phyloP scores from a whole-genome alignment of 371 early-diverging fungal species.

The Blakeslea trispora region DNA sequence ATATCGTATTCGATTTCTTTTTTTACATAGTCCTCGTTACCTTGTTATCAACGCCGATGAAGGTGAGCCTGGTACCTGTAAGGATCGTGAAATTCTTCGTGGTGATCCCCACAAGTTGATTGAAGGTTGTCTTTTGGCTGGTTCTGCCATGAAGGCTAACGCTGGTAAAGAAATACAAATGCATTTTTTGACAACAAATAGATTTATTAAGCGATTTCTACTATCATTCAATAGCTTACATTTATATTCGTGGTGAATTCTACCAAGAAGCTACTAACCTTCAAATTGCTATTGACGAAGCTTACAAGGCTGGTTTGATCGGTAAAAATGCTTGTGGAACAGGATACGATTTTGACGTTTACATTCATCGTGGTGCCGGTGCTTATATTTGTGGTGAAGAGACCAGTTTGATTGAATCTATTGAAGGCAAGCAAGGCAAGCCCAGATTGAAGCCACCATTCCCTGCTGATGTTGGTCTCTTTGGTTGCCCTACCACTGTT shows the following conservation, averaged over 20 bases:
- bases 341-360: slow-evolving; percentile 96
- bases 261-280: slow-evolving; percentile 94
- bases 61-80: slow-evolving; percentile 99
- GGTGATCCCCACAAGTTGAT: slow-evolving; percentile 97
- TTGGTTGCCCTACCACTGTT: slow-evolving; percentile 98
- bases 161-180: slow-evolving; percentile 59
- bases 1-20: not conserved
- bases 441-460: slow-evolving; percentile 98
- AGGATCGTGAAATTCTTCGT: slow-evolving; percentile 98
- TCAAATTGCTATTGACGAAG: slow-evolving; percentile 95
- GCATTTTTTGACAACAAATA: not conserved
- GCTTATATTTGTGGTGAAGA: slow-evolving; percentile 99
- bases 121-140: slow-evolving; percentile 96
- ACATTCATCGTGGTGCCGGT: slow-evolving; percentile 96
- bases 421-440: slow-evolving; percentile 98
- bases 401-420: slow-evolving; percentile 95
- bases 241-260: slow-evolving; percentile 98
- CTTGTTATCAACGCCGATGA: slow-evolving; percentile 98
- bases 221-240: slow-evolving; percentile 70
- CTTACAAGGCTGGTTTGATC: slow-evolving; percentile 90
- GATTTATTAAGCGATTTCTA: not conserved
- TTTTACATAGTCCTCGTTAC: slow-evolving; percentile 77
- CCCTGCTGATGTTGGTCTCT: slow-evolving; percentile 97
- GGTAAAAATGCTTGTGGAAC: slow-evolving; percentile 97
- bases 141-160: slow-evolving; percentile 95